Evolutionary conservation across 1,139 yeast species (phyloP).

Genomic region (Meyerozyma carpophila): DNA sequence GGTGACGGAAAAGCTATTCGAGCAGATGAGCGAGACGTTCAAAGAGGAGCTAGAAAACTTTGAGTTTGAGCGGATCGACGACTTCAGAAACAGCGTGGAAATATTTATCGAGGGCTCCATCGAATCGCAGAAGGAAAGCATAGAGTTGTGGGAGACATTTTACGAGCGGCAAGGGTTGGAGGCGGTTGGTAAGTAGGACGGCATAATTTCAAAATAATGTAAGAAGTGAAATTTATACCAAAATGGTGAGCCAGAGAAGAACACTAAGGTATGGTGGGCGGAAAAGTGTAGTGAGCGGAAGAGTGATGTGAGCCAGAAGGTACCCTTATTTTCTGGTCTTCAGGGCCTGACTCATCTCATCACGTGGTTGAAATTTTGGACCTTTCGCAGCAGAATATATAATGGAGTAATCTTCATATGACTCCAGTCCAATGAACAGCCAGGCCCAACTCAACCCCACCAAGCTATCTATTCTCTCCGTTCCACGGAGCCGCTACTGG

Average conservation of each 20-base stretch:
- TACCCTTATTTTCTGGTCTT: too few species aligned
- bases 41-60: conserved; percentile 63
- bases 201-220: neutral
- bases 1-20: conserved; percentile 55
- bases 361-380: neutral
- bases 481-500: conserved; percentile 48
- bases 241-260: too few species aligned
- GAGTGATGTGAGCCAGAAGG: too few species aligned
- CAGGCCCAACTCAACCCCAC: conserved; percentile 44
- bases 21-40: conserved; percentile 57
- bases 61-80: conserved; percentile 73
- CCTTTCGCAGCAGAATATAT: neutral
- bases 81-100: conserved; percentile 87
- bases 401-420: neutral
- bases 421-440: conserved; percentile 14
- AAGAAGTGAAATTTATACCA: neutral
- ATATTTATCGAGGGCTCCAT: conserved; percentile 85
- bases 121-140: conserved; percentile 91
- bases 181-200: neutral
- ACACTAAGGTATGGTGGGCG: too few species aligned
- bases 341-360: neutral
- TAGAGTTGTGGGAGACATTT: conserved; percentile 93
- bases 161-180: conserved; percentile 44
- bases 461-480: conserved; percentile 40
- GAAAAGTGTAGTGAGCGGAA: too few species aligned